Base-by-base conservation (phyloP, 2,329 filamentous ascomycete genomes). In the Aspergillus calidoustus region DNA sequence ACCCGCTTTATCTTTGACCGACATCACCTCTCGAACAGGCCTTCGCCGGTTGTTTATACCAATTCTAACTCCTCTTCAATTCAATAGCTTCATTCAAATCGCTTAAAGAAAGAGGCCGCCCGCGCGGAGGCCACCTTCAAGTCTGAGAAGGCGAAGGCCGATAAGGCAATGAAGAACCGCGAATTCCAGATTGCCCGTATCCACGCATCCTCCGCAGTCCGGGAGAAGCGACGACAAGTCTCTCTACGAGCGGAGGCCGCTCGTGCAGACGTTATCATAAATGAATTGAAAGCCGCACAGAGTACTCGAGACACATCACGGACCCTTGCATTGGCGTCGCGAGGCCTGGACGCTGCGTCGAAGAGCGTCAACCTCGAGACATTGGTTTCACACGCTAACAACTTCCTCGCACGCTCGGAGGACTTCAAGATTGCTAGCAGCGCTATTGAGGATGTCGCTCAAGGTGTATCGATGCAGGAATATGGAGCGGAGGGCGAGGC, bases 111-210 rank as follows among this genome's bases (percentile, higher is more conserved):
- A 68, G 79, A 82, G 70, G 79, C 80, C 49, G 71, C 73, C 57
- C 78, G 79, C 56, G 80, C 80, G 22, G 79, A 81, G 68, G 68
- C 78, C 25, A 80, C 80, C 54, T 79, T 74, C 64, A 80, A 80
- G 64, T 72, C 79, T n/a, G 79, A 82, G 71, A 79, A 81, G 63
- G 75, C 76, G 49, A 82, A 82, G 71, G 77, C 80, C 54, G 79
- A 81, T 67, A 80, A 77, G 61, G 80, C 80, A 30, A 79, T 82
- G 72, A 81, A 80, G 63, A 78, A 79, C 62, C 79, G 74, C 59
- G 79, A 82, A 70, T 80, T 81, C 64, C 79, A 81, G 66, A 82
- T 82, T 68, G 79, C 80, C 49, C 79, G 79, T 55, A 81, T 82
- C 70, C 80, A 82, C 69, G 80, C 80, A 57, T 74, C 75, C 22